phyloP scores from a whole-genome alignment of 257 asterid genomes.

The Scutellaria baicalensis region DNA sequence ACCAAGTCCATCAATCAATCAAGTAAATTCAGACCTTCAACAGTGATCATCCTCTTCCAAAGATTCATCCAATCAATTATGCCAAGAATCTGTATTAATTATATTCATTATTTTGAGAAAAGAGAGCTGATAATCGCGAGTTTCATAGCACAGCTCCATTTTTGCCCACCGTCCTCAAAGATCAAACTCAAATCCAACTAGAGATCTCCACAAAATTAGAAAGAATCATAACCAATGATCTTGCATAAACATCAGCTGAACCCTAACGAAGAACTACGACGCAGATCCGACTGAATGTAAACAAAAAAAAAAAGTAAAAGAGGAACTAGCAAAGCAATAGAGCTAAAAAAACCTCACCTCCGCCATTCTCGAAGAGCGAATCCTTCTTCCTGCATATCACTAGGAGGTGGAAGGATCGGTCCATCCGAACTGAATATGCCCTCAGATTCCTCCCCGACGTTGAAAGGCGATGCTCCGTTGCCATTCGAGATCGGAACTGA shows the following conservation, averaged over 20 bases:
- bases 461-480: slow-evolving; percentile 47
- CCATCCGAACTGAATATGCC: slow-evolving; percentile 81
- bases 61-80: neutral
- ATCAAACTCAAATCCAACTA: slow-evolving; percentile 2
- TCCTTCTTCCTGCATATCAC: slow-evolving; percentile 83
- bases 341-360: slow-evolving; percentile 36
- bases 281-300: slow-evolving; percentile 9
- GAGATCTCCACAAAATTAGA: slow-evolving; percentile 5
- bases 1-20: neutral
- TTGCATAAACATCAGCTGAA: neutral
- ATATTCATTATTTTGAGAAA: neutral
- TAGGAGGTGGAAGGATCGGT: slow-evolving; percentile 77
- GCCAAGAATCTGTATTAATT: neutral
- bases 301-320: neutral
- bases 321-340: neutral
- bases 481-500: slow-evolving; percentile 68
- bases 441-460: slow-evolving; percentile 50
- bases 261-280: slow-evolving; percentile 4
- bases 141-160: neutral
- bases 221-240: neutral
- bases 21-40: neutral
- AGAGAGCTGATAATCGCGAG: neutral
- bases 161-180: neutral
- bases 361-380: slow-evolving; percentile 89
- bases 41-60: neutral